Conservation (phyloP, 2,329 filamentous ascomycete species). For the Colletotrichum sp. region DNA sequence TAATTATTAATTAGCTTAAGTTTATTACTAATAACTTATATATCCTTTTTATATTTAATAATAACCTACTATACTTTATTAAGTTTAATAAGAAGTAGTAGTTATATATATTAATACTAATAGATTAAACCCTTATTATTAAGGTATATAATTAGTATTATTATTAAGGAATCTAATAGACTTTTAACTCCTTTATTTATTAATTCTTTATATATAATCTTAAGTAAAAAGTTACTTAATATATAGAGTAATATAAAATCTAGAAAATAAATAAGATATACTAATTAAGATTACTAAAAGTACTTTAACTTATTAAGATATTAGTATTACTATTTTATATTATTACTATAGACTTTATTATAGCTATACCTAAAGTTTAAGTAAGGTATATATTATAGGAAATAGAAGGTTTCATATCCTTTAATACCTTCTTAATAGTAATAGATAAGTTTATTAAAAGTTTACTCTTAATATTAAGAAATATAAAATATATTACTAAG, state of each 20-base stretch:
- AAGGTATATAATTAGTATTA: neutral
- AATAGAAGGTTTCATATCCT: too few relatives aligned
- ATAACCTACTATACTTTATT: too few relatives aligned
- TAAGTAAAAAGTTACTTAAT: too few relatives aligned
- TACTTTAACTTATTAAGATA: too few relatives aligned
- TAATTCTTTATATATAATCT: neutral
- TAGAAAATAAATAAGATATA: too few relatives aligned
- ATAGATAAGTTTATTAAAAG: neutral
- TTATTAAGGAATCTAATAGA: neutral
- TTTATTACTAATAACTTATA: neutral
- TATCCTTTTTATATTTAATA: rapidly evolving
- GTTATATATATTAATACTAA: neutral
- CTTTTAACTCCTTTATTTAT: rapidly evolving
- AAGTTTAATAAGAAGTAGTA: too few relatives aligned
- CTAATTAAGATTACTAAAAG: rapidly evolving
- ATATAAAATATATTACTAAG: neutral
- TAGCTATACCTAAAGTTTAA: too few relatives aligned
- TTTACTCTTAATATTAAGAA: neutral
- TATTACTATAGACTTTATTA: too few relatives aligned
- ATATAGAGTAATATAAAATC: too few relatives aligned
- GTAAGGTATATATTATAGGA: too few relatives aligned
- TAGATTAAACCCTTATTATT: neutral
- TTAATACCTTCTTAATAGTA: slow-evolving; percentile 23
- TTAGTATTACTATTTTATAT: too few relatives aligned
- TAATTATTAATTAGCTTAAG: neutral